These are phyloP conservation scores for Phialophora tarda DNA, from an alignment of 2,329 filamentous ascomycete species.

Conservation along the genomic window DNA sequence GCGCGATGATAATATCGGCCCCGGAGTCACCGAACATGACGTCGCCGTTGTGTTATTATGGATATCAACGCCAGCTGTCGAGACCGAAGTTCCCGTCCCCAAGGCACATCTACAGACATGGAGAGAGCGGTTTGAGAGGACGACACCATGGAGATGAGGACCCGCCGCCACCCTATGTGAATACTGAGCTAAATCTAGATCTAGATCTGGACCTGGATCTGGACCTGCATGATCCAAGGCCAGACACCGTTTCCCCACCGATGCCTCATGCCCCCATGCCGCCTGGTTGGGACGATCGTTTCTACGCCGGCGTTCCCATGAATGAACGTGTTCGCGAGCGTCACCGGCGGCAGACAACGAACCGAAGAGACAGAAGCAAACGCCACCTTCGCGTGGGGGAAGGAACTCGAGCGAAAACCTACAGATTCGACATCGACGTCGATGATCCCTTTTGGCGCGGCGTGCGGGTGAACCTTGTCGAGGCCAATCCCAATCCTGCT, in stretches of 20 bases:
- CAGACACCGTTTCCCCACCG: not conserved
- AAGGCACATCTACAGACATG: not conserved
- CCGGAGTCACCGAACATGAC: not conserved
- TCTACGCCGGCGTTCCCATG: conserved; percentile 7
- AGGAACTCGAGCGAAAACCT: not conserved
- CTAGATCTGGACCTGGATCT: no score
- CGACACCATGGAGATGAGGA: not conserved
- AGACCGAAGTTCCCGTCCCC: not conserved
- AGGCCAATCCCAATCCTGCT: not conserved
- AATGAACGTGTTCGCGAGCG: not conserved
- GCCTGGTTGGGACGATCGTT: conserved; percentile 14
- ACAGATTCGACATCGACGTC: not conserved
- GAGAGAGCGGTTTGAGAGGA: not conserved
- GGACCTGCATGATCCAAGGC: not conserved
- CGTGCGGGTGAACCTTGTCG: not conserved
- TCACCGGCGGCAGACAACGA: not conserved
- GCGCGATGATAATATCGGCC: not conserved
- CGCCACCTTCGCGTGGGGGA: not conserved
- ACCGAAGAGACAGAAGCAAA: not conserved
- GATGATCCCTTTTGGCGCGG: conserved; percentile 3
- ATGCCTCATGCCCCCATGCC: conserved; percentile 14
- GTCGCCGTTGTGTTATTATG: not conserved
- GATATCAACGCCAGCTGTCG: not conserved
- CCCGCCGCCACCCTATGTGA: not conserved
- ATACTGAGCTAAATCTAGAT: not conserved